Percentiles rank a stretch among this genome's conserved stretches.
phyloP scores from a whole-genome alignment of 2,329 filamentous ascomycete species.

The Penicillium glabrum region DNA sequence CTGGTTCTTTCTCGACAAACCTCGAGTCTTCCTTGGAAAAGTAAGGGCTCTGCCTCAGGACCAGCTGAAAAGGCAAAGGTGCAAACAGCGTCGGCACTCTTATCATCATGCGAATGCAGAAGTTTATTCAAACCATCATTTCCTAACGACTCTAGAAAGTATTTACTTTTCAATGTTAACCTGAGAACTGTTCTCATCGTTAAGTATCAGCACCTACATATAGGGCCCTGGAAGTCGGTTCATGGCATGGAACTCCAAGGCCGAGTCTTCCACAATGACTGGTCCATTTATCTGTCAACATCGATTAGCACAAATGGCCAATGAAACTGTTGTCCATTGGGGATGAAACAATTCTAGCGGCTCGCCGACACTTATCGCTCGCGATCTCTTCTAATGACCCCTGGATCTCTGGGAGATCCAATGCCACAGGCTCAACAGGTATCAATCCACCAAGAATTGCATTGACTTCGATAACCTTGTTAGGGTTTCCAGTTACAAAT shows the following conservation, averaged over 20 bases:
- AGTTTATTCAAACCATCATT: slow-evolving; percentile 79
- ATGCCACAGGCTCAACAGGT: slow-evolving; percentile 63
- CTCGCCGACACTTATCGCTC: slow-evolving; percentile 73
- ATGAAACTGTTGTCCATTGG: not conserved
- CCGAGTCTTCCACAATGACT: slow-evolving; percentile 87
- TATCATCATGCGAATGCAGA: slow-evolving; percentile 76
- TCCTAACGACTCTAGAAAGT: slow-evolving; percentile 77
- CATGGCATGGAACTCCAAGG: slow-evolving; percentile 80
- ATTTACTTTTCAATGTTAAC: slow-evolving; percentile 61
- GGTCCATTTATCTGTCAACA: slow-evolving; percentile 66
- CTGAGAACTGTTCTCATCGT: not conserved
- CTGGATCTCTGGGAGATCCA: slow-evolving; percentile 82
- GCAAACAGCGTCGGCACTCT: slow-evolving; percentile 83
- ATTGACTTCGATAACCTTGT: slow-evolving; percentile 82
- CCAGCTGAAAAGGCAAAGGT: slow-evolving; percentile 84
- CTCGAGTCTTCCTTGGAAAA: slow-evolving; percentile 69
- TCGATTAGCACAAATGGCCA: not conserved
- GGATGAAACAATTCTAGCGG: slow-evolving; percentile 52
- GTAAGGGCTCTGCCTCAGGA: slow-evolving; percentile 70
- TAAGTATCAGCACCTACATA: slow-evolving; percentile 57
- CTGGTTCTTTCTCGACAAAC: slow-evolving; percentile 34
- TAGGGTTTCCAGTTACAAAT: slow-evolving; percentile 88
- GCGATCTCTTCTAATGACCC: slow-evolving; percentile 83
- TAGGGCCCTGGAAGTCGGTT: slow-evolving; percentile 82
- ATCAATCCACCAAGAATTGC: slow-evolving; percentile 72